A percentile compares a stretch with the other conserved stretches of the same genome.
Conservation (phyloP, 2,329 filamentous ascomycete genomes). For the Pseudocercospora crystallina region DNA sequence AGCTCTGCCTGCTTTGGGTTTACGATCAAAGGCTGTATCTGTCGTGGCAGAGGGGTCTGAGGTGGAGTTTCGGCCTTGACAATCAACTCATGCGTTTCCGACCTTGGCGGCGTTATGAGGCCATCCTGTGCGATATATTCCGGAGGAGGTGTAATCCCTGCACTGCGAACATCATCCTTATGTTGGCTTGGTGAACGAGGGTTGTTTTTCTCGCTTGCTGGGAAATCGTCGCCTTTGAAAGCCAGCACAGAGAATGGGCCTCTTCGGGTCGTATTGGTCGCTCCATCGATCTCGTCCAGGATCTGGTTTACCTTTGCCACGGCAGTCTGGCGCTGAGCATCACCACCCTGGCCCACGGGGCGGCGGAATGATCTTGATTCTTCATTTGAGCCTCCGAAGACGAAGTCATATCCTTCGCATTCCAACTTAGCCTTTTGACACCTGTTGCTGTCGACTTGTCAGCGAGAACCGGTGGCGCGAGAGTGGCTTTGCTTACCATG, state of each 20-base stretch:
- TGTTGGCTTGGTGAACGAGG: no score
- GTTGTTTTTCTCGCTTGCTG: no score
- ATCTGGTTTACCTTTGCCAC: slow-evolving; percentile 1
- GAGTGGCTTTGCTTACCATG: not conserved
- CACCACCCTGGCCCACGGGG: slow-evolving; percentile 1
- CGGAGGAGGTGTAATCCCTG: not conserved
- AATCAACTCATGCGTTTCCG: not conserved
- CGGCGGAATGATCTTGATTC: slow-evolving; percentile 6
- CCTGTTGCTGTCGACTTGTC: slow-evolving; percentile 3
- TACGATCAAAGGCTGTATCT: not conserved
- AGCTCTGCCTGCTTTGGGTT: slow-evolving; percentile 1
- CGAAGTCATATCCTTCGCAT: slow-evolving; percentile 11
- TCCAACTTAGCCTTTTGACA: slow-evolving; percentile 9
- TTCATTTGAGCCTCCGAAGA: slow-evolving; percentile 4
- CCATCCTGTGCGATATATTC: not conserved
- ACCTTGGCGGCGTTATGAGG: not conserved
- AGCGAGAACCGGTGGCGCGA: not conserved
- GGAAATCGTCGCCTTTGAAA: not conserved
- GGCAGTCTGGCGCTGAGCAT: not conserved
- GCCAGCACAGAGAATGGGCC: slow-evolving; percentile 6
- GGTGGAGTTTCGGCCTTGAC: no score
- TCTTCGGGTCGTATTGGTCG: not conserved
- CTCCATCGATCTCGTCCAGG: slow-evolving; percentile 4
- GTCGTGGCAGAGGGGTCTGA: not conserved
- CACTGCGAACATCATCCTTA: no score